Evolutionary conservation across 2,329 filamentous ascomycete genomes (phyloP).

Genomic region (Talaromyces sp.): DNA sequence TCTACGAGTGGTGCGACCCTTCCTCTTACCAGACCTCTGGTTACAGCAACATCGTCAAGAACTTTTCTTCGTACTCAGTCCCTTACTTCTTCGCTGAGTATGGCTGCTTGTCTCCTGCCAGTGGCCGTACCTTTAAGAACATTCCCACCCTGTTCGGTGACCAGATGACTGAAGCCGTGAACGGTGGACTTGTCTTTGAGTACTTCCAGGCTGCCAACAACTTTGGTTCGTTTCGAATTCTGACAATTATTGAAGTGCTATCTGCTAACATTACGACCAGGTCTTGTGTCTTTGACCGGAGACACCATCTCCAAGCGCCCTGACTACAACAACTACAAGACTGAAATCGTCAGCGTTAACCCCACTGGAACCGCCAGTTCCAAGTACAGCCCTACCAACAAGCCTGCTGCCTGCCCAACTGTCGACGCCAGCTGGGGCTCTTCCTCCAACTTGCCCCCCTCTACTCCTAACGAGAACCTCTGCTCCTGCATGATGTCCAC

Average conservation of each 20-base stretch:
- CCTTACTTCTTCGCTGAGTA: conserved; percentile 61
- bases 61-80: conserved; percentile 81
- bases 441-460: conserved; percentile 64
- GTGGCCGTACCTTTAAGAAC: conserved; percentile 72
- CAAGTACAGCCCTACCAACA: conserved; percentile 68
- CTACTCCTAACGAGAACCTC: conserved; percentile 65
- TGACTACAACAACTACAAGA: conserved; percentile 68
- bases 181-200: conserved; percentile 96
- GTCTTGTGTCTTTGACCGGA: conserved; percentile 43
- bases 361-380: conserved; percentile 60
- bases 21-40: not conserved
- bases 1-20: conserved; percentile 60
- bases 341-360: conserved; percentile 60
- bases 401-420: conserved; percentile 63
- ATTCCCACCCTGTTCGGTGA: conserved; percentile 71
- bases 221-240: conserved; percentile 42
- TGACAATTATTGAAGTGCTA: conserved; percentile 39
- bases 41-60: conserved; percentile 61
- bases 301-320: conserved; percentile 59
- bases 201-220: conserved; percentile 87
- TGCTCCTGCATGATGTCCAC: conserved; percentile 79
- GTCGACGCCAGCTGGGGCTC: conserved; percentile 63
- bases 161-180: conserved; percentile 79
- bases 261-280: not conserved
- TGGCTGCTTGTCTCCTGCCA: not conserved